Conservation (phyloP, 345 rosid species). For the Ceriops decandra region DNA sequence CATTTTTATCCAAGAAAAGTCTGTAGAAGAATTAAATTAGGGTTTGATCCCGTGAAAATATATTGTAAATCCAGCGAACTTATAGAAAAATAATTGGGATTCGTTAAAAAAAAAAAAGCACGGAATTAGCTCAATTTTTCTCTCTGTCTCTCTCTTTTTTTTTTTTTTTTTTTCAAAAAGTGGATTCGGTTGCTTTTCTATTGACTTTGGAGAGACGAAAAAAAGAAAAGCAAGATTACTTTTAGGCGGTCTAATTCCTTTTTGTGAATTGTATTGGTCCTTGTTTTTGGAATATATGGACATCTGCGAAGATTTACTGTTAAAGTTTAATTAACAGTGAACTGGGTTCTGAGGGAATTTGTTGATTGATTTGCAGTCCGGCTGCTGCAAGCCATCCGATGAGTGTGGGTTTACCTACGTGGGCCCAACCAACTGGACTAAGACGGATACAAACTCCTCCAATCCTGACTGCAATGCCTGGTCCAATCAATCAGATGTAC, state of each 20-base stretch:
- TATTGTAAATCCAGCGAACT: too few species aligned
- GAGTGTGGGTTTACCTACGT: constrained; percentile 58
- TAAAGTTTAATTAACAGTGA: neutral
- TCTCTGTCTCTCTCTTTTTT: neutral
- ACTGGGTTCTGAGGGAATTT: constrained; percentile 12
- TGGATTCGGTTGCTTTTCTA: neutral
- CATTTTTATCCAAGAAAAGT: too few species aligned
- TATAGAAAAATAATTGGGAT: too few species aligned
- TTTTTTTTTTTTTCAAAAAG: too few species aligned
- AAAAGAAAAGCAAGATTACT: constrained; percentile 11
- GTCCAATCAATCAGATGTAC: neutral
- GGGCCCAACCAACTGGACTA: constrained; percentile 59
- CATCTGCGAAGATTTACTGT: too few species aligned
- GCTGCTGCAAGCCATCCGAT: constrained; percentile 86
- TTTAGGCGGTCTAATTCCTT: constrained; percentile 1
- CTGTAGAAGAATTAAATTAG: too few species aligned
- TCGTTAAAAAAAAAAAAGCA: too few species aligned
- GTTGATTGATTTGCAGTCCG: constrained; percentile 49
- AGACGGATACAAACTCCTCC: neutral
- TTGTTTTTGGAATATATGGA: neutral
- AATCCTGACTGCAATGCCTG: constrained; percentile 14
- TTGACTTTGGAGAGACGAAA: neutral
- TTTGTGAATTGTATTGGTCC: neutral
- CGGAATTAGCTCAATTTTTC: too few species aligned
- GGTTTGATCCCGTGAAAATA: too few species aligned